Percentiles rank a stretch among this genome's conserved stretches.
phyloP scores from a whole-genome alignment of 768 basidiomycete genomes.

The Trametes gibbosa region DNA sequence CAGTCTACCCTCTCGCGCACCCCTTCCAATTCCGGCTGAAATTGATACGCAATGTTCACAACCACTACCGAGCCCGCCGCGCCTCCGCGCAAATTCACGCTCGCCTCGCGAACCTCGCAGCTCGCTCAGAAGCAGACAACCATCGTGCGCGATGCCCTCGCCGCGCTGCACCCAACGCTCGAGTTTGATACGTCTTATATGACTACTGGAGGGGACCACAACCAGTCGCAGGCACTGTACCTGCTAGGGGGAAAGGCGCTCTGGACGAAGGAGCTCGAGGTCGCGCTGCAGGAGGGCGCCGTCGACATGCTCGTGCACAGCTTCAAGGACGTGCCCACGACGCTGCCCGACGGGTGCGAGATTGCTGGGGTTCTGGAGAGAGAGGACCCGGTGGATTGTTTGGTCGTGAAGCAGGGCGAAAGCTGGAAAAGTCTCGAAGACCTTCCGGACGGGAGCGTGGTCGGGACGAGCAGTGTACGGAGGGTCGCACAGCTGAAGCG shows the following conservation, averaged over 20 bases:
- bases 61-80: neutral
- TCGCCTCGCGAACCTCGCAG: constrained; percentile 86
- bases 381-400: constrained; percentile 84
- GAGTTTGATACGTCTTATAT: constrained; percentile 55
- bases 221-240: constrained; percentile 83
- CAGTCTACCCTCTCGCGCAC: neutral
- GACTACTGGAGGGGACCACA: constrained; percentile 82
- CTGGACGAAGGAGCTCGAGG: constrained; percentile 97
- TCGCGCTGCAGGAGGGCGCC: constrained; percentile 62
- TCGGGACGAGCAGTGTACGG: constrained; percentile 95
- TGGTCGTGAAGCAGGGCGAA: constrained; percentile 79
- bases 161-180: constrained; percentile 49
- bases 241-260: constrained; percentile 87
- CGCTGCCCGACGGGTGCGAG: constrained; percentile 78
- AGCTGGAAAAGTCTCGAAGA: constrained; percentile 74
- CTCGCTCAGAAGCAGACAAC: constrained; percentile 91
- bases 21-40: neutral
- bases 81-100: constrained; percentile 50
- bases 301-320: constrained; percentile 94
- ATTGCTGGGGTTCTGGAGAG: constrained; percentile 83
- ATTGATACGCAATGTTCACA: neutral
- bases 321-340: constrained; percentile 92
- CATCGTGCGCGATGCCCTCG: constrained; percentile 65
- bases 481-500: constrained; percentile 87
- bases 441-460: constrained; percentile 80